Percentiles rank a stretch among this genome's conserved stretches.
Conservation (phyloP, 2,329 filamentous ascomycete genomes). For the Pseudomassariella vexata region DNA sequence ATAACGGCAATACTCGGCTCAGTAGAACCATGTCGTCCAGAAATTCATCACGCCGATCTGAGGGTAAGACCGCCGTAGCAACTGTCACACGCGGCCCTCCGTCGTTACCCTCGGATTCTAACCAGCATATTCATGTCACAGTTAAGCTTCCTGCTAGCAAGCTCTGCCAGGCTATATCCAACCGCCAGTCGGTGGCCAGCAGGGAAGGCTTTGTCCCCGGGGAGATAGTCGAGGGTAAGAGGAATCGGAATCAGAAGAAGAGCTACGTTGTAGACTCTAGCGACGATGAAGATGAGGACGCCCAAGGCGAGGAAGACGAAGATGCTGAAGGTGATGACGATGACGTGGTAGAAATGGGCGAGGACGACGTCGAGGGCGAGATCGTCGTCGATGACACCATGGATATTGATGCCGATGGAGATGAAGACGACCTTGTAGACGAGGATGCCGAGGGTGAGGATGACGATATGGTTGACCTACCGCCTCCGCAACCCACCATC, state of each 20-base stretch:
- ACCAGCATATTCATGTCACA: constrained; percentile 43
- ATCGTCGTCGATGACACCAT: constrained; percentile 28
- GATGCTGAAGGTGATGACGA: constrained; percentile 32
- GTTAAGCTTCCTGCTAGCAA: constrained; percentile 48
- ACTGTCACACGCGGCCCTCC: constrained; percentile 37
- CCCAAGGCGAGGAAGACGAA: constrained; percentile 35
- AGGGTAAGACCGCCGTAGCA: constrained; percentile 36
- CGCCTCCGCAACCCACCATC: constrained; percentile 35
- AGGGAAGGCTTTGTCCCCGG: constrained; percentile 35
- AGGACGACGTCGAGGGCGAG: constrained; percentile 26
- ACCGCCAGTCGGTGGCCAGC: constrained; percentile 22
- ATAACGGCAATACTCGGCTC: constrained; percentile 25
- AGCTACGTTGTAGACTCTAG: constrained; percentile 54
- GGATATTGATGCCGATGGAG: constrained; percentile 39
- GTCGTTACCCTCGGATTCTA: constrained; percentile 36
- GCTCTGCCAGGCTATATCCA: constrained; percentile 43
- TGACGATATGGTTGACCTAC: constrained; percentile 38
- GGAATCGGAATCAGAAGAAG: constrained; percentile 51
- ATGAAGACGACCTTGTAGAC: constrained; percentile 23
- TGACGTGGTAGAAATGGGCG: constrained; percentile 18
- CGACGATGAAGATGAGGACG: constrained; percentile 34
- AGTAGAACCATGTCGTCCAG: constrained; percentile 42
- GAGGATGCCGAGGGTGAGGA: constrained; percentile 45
- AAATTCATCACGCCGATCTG: constrained; percentile 40
- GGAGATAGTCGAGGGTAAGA: constrained; percentile 43